Conservation (phyloP, 2,329 filamentous ascomycete genomes). For the Gyromitra esculenta region DNA sequence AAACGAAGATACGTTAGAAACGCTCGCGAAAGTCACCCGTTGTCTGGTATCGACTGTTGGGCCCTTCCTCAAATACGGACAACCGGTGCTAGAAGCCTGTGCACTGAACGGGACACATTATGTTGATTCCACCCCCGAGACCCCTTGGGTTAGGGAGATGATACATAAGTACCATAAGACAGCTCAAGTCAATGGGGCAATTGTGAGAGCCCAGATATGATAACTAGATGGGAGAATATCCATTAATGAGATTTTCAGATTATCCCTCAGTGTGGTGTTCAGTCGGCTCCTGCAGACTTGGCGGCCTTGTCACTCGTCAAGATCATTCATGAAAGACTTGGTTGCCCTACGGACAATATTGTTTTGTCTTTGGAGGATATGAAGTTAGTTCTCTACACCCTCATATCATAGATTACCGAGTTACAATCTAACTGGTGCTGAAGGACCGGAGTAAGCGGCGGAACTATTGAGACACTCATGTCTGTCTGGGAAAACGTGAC, state of each 20-base stretch:
- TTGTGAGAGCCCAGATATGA: constrained; percentile 62
- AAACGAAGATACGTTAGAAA: constrained; percentile 53
- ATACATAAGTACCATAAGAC: constrained; percentile 70
- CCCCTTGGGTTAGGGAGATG: constrained; percentile 72
- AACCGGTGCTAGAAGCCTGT: constrained; percentile 72
- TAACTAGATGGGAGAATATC: not conserved
- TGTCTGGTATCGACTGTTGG: constrained; percentile 57
- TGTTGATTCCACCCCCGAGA: constrained; percentile 73
- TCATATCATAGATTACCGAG: not conserved
- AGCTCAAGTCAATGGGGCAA: constrained; percentile 69
- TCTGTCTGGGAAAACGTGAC: constrained; percentile 67
- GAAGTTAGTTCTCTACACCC: constrained; percentile 58
- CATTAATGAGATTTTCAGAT: constrained; percentile 61
- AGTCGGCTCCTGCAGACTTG: constrained; percentile 71
- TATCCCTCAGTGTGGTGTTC: constrained; percentile 71
- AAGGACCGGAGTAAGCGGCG: constrained; percentile 44
- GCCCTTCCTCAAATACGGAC: constrained; percentile 70
- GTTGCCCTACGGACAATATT: constrained; percentile 66
- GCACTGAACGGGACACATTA: constrained; percentile 74
- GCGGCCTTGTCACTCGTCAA: constrained; percentile 67
- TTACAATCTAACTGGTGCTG: constrained; percentile 23
- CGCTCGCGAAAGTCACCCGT: constrained; percentile 52
- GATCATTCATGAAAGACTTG: constrained; percentile 65
- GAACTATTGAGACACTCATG: constrained; percentile 44
- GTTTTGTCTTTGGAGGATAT: constrained; percentile 65